Conservation (phyloP, 108 stramenopile species). For the Nitzschia putrida region DNA sequence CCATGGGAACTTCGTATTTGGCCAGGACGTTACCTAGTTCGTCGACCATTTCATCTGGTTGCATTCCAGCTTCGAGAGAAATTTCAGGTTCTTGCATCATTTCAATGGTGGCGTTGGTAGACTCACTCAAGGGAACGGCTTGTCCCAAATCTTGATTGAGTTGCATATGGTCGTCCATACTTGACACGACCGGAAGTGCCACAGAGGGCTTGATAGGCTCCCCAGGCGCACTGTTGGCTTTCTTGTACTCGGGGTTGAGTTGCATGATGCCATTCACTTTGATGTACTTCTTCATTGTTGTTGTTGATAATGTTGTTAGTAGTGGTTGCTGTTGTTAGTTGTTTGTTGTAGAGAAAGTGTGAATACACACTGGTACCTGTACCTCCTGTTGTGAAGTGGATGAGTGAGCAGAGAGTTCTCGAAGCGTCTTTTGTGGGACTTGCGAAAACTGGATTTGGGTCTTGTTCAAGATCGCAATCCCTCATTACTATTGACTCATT, state of each 20-base stretch:
- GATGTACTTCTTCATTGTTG: conserved; percentile 39
- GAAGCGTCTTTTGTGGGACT: no score
- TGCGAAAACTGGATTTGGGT: no score
- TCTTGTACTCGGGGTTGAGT: conserved; percentile 54
- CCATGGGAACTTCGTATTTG: conserved; percentile 60
- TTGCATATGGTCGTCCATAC: conserved; percentile 39
- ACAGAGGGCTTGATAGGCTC: not conserved
- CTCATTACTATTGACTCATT: no score
- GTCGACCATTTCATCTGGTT: conserved; percentile 45
- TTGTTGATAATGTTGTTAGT: no score
- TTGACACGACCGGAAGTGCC: conserved; percentile 42
- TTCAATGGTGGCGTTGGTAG: conserved; percentile 45
- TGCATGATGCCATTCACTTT: conserved; percentile 51
- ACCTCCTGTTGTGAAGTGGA: no score
- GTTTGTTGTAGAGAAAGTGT: no score
- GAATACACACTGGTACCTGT: no score
- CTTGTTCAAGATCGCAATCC: no score
- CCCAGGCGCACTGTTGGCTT: not conserved
- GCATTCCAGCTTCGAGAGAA: conserved; percentile 40
- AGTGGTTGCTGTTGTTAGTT: no score
- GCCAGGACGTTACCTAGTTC: conserved; percentile 36
- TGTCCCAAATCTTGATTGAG: conserved; percentile 29
- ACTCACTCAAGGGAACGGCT: conserved; percentile 35
- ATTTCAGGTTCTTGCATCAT: conserved; percentile 53
- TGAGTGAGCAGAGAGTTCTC: no score